These are phyloP conservation scores for Teratosphaeria zuluensis DNA, from an alignment of 2,329 filamentous ascomycete genomes.

Conservation along the genomic window DNA sequence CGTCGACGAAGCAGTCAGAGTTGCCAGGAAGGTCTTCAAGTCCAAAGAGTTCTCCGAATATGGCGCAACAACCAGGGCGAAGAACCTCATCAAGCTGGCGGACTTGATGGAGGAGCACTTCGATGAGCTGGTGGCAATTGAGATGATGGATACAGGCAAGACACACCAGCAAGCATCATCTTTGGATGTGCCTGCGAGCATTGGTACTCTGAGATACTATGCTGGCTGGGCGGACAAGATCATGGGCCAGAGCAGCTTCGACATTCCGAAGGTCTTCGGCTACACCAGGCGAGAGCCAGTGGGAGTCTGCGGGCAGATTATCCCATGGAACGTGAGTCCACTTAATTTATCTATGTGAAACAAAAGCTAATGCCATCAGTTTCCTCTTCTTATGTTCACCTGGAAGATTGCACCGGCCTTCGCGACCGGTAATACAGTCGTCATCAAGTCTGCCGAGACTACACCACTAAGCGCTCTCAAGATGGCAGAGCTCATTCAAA, in stretches of 20 bases:
- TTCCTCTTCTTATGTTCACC: slow-evolving; percentile 27
- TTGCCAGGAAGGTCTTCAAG: slow-evolving; percentile 27
- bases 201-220: slow-evolving; percentile 11
- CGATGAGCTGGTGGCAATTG: slow-evolving; percentile 51
- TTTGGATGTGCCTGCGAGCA: not conserved
- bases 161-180: slow-evolving; percentile 5
- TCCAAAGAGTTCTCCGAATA: slow-evolving; percentile 53
- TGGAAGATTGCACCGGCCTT: slow-evolving; percentile 51
- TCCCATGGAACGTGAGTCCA: not conserved
- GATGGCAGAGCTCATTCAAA: slow-evolving; percentile 35
- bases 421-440: slow-evolving; percentile 49
- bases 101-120: slow-evolving; percentile 22
- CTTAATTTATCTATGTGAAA: slow-evolving; percentile 30
- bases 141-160: slow-evolving; percentile 48
- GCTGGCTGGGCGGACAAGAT: slow-evolving; percentile 20
- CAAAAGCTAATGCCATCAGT: slow-evolving; percentile 7
- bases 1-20: slow-evolving; percentile 46
- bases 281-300: slow-evolving; percentile 27
- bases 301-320: slow-evolving; percentile 33
- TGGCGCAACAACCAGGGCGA: slow-evolving; percentile 58
- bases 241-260: slow-evolving; percentile 19
- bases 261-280: slow-evolving; percentile 22
- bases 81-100: slow-evolving; percentile 60
- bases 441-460: slow-evolving; percentile 55
- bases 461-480: slow-evolving; percentile 46